These are phyloP conservation scores for Amauroascus verrucosus DNA, from an alignment of 2,329 filamentous ascomycete genomes.

Conservation along the genomic window DNA sequence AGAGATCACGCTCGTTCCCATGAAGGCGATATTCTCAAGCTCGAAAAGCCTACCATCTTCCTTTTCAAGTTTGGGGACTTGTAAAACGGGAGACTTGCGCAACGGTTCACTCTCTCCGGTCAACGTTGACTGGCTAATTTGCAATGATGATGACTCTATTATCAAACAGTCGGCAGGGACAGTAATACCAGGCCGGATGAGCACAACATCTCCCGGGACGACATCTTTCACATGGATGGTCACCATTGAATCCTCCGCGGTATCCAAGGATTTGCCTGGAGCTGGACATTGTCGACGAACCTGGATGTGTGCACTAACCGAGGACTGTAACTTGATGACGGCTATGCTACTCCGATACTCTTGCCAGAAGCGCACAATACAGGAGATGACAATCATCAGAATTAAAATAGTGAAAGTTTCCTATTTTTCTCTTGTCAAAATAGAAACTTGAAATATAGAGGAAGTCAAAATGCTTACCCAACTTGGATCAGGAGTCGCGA, in stretches of 20 bases:
- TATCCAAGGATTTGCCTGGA: not conserved
- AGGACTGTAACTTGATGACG: conserved; percentile 2
- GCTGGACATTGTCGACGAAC: not conserved
- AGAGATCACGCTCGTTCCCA: conserved; percentile 1
- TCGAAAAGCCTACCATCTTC: not conserved
- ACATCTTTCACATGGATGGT: not conserved
- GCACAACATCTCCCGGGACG: not conserved
- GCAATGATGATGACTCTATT: not conserved
- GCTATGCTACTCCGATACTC: conserved; percentile 1
- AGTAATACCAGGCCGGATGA: not conserved
- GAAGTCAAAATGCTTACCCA: not conserved
- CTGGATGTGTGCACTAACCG: not conserved
- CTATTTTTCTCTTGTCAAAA: not conserved
- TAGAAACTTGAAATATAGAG: no score
- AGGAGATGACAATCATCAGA: conserved; percentile 1
- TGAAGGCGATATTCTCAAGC: conserved; percentile 2
- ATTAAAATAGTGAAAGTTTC: not conserved
- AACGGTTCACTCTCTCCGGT: not conserved
- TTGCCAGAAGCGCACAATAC: not conserved
- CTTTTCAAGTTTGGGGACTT: not conserved
- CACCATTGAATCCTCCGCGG: not conserved
- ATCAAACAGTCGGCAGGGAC: conserved; percentile 3
- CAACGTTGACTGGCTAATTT: conserved; percentile 3
- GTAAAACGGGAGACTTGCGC: not conserved
- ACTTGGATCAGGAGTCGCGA: not conserved